Conservation (phyloP, 768 basidiomycete species). For the Arthromyces matolae region DNA sequence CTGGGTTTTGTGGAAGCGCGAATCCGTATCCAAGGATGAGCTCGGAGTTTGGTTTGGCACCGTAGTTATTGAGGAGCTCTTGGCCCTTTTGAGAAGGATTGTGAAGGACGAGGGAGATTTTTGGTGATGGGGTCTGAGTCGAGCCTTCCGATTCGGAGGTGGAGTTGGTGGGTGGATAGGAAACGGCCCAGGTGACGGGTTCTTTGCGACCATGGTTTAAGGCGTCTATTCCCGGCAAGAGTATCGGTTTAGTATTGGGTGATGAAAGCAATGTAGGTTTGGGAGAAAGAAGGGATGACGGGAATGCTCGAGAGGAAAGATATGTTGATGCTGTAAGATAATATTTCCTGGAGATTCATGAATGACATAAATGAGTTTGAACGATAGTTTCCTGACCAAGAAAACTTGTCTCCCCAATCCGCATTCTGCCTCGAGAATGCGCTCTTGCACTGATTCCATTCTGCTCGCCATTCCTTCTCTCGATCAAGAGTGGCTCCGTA, state of each 20-base stretch:
- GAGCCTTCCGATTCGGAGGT: too few relatives aligned
- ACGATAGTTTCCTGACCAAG: constrained; percentile 50
- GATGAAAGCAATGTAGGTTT: constrained; percentile 50
- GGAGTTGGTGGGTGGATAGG: constrained; percentile 28
- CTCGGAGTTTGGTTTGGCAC: constrained; percentile 86
- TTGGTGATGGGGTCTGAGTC: constrained; percentile 25
- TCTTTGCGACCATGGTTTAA: constrained; percentile 82
- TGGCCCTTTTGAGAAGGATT: constrained; percentile 32
- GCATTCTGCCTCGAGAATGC: constrained; percentile 32
- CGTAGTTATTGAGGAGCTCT: constrained; percentile 90
- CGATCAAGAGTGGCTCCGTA: constrained; percentile 74
- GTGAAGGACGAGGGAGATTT: constrained; percentile 64
- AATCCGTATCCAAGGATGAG: constrained; percentile 93
- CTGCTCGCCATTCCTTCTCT: constrained; percentile 52
- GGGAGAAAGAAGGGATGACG: constrained; percentile 70
- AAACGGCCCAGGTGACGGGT: constrained; percentile 79
- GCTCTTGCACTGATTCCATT: constrained; percentile 56
- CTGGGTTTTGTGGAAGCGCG: constrained; percentile 70
- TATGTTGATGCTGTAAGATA: constrained; percentile 74
- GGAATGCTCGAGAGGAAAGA: constrained; percentile 86
- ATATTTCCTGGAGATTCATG: constrained; percentile 46
- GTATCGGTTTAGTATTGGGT: constrained; percentile 61
- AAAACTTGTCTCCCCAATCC: constrained; percentile 49
- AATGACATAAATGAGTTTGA: constrained; percentile 1
- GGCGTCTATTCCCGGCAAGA: constrained; percentile 84